Percentiles rank a stretch among this genome's conserved stretches.
Conservation (phyloP, 495 filamentous ascomycete species). For the Lophium mytilinum region DNA sequence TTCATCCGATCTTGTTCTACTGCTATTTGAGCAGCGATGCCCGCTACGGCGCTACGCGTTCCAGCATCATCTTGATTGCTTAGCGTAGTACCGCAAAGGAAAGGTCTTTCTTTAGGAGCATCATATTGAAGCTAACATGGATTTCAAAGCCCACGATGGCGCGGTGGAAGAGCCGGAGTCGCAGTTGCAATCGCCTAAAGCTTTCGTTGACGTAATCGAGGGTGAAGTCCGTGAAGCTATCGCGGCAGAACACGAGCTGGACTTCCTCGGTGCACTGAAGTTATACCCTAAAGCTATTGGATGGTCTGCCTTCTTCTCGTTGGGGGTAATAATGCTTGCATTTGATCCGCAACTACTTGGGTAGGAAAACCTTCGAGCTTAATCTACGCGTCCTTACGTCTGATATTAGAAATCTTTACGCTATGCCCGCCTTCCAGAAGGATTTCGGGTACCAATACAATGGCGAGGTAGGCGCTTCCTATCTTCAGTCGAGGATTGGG, state of each 20-base stretch:
- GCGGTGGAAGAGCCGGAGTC: not conserved
- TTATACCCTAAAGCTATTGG: constrained; percentile 20
- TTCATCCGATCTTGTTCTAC: too few relatives aligned
- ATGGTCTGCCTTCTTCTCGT: constrained; percentile 24
- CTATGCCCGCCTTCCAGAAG: constrained; percentile 31
- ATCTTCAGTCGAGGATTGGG: too few relatives aligned
- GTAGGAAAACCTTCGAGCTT: too few relatives aligned
- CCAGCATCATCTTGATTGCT: too few relatives aligned
- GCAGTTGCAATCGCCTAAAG: not conserved
- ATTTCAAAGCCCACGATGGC: not conserved
- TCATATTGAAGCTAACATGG: not conserved
- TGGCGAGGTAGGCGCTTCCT: not conserved
- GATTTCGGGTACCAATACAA: constrained; percentile 33
- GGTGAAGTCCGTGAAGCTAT: constrained; percentile 17
- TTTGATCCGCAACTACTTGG: constrained; percentile 24
- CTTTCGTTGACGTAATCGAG: not conserved
- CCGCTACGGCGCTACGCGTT: too few relatives aligned
- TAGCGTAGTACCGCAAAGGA: too few relatives aligned
- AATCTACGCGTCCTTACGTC: too few relatives aligned
- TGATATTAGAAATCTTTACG: constrained; percentile 25
- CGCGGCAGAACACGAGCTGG: constrained; percentile 14
- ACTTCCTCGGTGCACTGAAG: constrained; percentile 10
- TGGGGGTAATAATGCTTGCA: constrained; percentile 24
- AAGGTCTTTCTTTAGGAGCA: too few relatives aligned
- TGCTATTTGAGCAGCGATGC: too few relatives aligned